Percentiles rank a stretch among this genome's conserved stretches.
Conservation (phyloP, 257 asterid genomes). For the Capsicum rhomboideum region DNA sequence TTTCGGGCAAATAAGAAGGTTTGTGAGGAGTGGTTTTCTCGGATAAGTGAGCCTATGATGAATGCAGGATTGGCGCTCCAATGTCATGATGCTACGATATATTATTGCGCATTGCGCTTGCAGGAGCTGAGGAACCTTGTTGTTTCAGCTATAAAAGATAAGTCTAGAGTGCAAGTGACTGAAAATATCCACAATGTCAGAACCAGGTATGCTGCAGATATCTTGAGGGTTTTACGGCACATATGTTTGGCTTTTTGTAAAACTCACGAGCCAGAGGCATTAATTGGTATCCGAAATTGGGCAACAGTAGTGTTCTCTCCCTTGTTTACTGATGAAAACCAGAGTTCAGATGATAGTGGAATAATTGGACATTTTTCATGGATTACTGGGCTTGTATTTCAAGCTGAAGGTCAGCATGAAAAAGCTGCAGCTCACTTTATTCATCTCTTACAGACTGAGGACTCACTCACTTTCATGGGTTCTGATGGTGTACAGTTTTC, state of each 20-base stretch:
- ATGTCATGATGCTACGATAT: slow-evolving; percentile 81
- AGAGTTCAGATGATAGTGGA: slow-evolving; percentile 30
- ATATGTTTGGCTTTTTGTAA: slow-evolving; percentile 75
- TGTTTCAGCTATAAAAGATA: slow-evolving; percentile 52
- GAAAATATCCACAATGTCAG: slow-evolving; percentile 55
- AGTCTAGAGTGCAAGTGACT: slow-evolving; percentile 52
- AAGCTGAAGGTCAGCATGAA: slow-evolving; percentile 89
- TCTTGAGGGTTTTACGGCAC: slow-evolving; percentile 50
- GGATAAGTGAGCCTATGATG: slow-evolving; percentile 99
- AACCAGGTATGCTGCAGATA: slow-evolving; percentile 63
- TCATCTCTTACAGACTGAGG: slow-evolving; percentile 77
- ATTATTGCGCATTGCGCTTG: slow-evolving; percentile 69
- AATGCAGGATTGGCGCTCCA: slow-evolving; percentile 93
- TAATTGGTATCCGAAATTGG: slow-evolving; percentile 88
- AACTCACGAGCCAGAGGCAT: slow-evolving; percentile 67
- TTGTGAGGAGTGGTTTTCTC: slow-evolving; percentile 99
- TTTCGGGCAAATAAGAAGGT: slow-evolving; percentile 96
- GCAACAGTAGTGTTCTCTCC: slow-evolving; percentile 61
- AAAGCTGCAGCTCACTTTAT: slow-evolving; percentile 93
- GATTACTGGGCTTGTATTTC: slow-evolving; percentile 89
- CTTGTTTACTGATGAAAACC: slow-evolving; percentile 57
- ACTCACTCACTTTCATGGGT: slow-evolving; percentile 75
- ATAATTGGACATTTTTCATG: slow-evolving; percentile 61
- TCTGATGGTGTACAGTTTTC: slow-evolving; percentile 85
- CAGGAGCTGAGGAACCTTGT: slow-evolving; percentile 58